A percentile compares a stretch with the other conserved stretches of the same genome.
phyloP scores from a whole-genome alignment of 2,329 filamentous ascomycete species.

The Emericellopsis atlantica region DNA sequence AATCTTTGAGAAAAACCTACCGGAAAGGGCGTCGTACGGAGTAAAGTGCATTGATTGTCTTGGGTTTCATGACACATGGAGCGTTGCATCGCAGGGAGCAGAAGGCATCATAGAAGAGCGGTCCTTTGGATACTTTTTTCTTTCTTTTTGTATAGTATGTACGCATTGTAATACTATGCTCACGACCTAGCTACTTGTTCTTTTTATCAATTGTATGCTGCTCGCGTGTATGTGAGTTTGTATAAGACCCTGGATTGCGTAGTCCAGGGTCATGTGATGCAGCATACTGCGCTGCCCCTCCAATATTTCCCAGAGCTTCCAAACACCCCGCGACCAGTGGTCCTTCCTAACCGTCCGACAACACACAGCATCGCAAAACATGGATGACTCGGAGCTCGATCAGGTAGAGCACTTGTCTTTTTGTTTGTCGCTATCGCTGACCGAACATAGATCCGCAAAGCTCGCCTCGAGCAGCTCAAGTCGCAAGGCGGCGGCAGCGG shows the following conservation, averaged over 20 bases:
- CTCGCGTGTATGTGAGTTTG: neutral
- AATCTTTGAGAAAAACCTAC: neutral
- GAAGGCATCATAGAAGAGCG: no score
- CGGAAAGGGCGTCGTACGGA: neutral
- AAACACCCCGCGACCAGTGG: neutral
- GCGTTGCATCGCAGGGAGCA: no score
- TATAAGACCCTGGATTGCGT: neutral
- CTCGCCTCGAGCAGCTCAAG: slow-evolving; percentile 87
- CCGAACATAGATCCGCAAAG: slow-evolving; percentile 63
- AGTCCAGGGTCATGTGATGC: slow-evolving; percentile 7
- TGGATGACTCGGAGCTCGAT: slow-evolving; percentile 32
- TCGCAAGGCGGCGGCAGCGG: slow-evolving; percentile 46
- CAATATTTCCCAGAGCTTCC: neutral
- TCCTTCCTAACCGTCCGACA: no score
- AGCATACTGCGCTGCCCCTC: slow-evolving; percentile 6
- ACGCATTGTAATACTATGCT: no score
- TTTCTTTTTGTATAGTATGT: no score
- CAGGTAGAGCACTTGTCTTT: slow-evolving; percentile 14
- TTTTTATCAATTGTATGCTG: neutral
- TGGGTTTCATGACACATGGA: no score
- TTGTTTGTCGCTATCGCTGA: neutral
- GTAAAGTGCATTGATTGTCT: no score
- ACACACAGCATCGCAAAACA: slow-evolving; percentile 7
- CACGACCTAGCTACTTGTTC: neutral
- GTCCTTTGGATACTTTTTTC: no score